Percentiles rank a stretch among this genome's conserved stretches.
Conservation (phyloP, 73 alveolate species). For the Paramecium octaurelia region DNA sequence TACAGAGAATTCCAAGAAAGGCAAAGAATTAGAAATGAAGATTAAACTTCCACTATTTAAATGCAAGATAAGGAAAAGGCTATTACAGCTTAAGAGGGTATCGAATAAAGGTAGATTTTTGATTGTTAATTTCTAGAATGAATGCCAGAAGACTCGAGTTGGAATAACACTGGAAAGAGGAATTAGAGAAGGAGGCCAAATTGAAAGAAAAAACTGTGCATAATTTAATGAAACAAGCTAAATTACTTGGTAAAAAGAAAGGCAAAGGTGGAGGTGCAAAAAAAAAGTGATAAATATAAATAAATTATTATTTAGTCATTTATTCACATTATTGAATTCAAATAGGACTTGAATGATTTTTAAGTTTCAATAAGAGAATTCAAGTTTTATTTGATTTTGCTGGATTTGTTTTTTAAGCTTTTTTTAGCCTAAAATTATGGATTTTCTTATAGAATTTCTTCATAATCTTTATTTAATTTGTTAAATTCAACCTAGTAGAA, state of each 20-base stretch:
- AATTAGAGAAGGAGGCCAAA: neutral
- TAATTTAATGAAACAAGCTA: conserved; percentile 29
- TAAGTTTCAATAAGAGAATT: neutral
- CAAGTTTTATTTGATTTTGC: conserved; percentile 4
- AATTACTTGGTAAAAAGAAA: conserved; percentile 1
- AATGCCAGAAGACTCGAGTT: neutral
- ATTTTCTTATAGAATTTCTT: neutral
- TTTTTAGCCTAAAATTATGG: neutral
- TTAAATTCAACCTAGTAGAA: neutral
- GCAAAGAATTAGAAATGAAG: conserved; percentile 59
- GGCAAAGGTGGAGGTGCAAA: conserved; percentile 41
- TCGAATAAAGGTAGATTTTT: conserved; percentile 1
- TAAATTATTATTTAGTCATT: neutral
- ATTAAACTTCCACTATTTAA: conserved; percentile 31
- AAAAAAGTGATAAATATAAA: neutral
- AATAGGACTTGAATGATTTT: neutral
- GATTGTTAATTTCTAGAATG: neutral
- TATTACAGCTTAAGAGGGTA: conserved; percentile 25
- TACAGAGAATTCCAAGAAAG: conserved; percentile 67
- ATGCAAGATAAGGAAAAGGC: neutral
- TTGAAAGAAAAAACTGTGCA: conserved; percentile 21
- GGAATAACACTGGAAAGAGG: conserved; percentile 24
- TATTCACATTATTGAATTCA: neutral
- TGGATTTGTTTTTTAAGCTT: neutral
- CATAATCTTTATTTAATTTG: neutral